Evolutionary conservation across 2,329 filamentous ascomycete species (phyloP).

Genomic region (Alternaria brassicae): DNA sequence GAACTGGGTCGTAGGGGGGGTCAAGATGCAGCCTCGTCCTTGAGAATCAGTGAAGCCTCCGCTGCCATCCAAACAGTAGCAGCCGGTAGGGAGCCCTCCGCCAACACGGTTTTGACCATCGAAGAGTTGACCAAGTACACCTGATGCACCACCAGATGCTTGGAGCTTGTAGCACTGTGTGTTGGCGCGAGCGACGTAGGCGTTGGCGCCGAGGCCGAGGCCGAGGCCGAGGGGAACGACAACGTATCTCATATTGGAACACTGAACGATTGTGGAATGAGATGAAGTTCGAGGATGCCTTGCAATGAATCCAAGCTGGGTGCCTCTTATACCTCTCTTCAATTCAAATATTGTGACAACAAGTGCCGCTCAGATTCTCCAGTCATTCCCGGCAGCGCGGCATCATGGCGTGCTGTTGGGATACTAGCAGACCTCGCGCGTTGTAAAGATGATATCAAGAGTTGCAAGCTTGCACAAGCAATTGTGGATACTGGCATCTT

Average conservation of each 20-base stretch:
- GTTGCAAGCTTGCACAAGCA: slow-evolving; percentile 12
- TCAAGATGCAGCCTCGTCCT: slow-evolving; percentile 68
- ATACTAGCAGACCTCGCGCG: background rate
- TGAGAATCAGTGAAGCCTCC: slow-evolving; percentile 60
- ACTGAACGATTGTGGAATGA: slow-evolving; percentile 8
- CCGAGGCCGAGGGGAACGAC: slow-evolving; percentile 27
- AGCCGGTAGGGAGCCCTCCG: slow-evolving; percentile 55
- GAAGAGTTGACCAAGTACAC: slow-evolving; percentile 65
- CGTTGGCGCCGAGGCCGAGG: slow-evolving; percentile 33
- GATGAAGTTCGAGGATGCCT: background rate
- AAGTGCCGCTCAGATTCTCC: background rate
- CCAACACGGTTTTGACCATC: slow-evolving; percentile 70
- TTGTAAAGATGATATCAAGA: slow-evolving; percentile 25
- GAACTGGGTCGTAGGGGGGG: slow-evolving; percentile 64
- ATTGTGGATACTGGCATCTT: slow-evolving; percentile 4
- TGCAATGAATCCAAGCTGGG: background rate
- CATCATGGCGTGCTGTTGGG: slow-evolving; percentile 11
- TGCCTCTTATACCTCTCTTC: background rate
- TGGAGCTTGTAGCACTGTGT: slow-evolving; percentile 29
- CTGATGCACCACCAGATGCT: slow-evolving; percentile 44
- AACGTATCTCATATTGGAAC: slow-evolving; percentile 32
- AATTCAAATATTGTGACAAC: slow-evolving; percentile 12
- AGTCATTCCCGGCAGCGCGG: background rate
- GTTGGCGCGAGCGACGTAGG: slow-evolving; percentile 28
- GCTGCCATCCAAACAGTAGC: slow-evolving; percentile 63